Conservation (phyloP, 2,329 filamentous ascomycete species). For the Leptographium flavum region DNA sequence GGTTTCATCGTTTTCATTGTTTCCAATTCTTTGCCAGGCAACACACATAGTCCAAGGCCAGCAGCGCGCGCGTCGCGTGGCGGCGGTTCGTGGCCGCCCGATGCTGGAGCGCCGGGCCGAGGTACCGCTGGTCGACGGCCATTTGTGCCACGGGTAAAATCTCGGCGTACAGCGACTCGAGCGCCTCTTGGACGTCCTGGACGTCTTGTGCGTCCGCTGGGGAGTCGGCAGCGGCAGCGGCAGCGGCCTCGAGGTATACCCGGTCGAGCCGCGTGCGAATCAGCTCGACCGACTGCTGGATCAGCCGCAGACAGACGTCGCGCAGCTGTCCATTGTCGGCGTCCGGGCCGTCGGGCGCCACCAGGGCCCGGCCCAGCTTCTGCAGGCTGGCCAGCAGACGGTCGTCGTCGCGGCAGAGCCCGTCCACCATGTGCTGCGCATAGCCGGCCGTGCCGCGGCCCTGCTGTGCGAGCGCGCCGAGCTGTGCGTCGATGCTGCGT, state of each 20-base stretch:
- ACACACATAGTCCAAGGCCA: constrained; percentile 37
- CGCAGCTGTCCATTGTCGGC: constrained; percentile 36
- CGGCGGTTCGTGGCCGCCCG: constrained; percentile 28
- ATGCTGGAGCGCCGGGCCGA: constrained; percentile 41
- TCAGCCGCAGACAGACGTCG: constrained; percentile 42
- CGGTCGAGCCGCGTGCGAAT: constrained; percentile 39
- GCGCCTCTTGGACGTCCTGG: constrained; percentile 43
- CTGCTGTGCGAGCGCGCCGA: constrained; percentile 37
- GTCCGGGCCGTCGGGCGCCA: constrained; percentile 25
- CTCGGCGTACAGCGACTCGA: constrained; percentile 56
- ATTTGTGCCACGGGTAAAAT: constrained; percentile 57
- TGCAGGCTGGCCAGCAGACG: constrained; percentile 50
- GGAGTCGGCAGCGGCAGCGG: constrained; percentile 7
- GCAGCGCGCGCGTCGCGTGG: constrained; percentile 27
- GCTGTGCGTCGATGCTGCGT: constrained; percentile 29
- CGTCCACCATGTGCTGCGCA: constrained; percentile 33
- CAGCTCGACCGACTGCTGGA: constrained; percentile 41
- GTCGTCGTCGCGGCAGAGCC: constrained; percentile 46
- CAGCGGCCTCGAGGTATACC: constrained; percentile 36
- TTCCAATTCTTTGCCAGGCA: too few species aligned
- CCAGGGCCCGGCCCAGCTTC: constrained; percentile 48
- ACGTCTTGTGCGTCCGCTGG: too few species aligned
- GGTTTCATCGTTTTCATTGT: too few species aligned
- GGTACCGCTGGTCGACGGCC: constrained; percentile 52
- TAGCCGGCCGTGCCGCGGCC: constrained; percentile 26